phyloP scores from a whole-genome alignment of 208 protist species.

The Trypanosoma cruzi region DNA sequence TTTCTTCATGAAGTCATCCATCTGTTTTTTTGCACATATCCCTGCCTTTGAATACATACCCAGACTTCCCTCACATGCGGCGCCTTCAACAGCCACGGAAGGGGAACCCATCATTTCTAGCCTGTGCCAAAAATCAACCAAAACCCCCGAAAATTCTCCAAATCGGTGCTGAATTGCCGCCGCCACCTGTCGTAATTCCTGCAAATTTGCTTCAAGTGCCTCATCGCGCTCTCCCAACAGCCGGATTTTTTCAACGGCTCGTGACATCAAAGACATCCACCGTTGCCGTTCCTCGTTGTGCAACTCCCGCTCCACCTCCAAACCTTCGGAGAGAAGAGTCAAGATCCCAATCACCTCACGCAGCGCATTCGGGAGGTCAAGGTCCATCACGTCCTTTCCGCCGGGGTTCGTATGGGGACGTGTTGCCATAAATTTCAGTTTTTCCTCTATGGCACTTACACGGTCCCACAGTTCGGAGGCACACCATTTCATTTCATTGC shows the following conservation, averaged over 20 bases:
- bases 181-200: background rate
- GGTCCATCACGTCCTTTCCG: background rate
- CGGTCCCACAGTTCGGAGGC: conserved; percentile 11
- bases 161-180: background rate
- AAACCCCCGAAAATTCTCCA: background rate
- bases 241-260: conserved; percentile 30
- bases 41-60: background rate
- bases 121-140: background rate
- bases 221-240: conserved; percentile 27
- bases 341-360: conserved; percentile 38
- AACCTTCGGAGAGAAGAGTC: conserved; percentile 29
- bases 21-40: background rate
- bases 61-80: background rate
- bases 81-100: background rate
- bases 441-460: background rate
- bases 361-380: background rate
- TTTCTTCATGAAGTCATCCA: conserved; percentile 5
- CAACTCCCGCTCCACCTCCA: conserved; percentile 36
- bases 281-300: conserved; percentile 30
- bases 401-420: too few relatives aligned
- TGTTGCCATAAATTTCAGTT: background rate
- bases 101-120: background rate
- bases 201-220: conserved; percentile 8
- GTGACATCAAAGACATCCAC: conserved; percentile 31
- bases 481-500: conserved; percentile 32